Conservation (phyloP, 2,329 filamentous ascomycete species). For the Pyricularia sp. region DNA sequence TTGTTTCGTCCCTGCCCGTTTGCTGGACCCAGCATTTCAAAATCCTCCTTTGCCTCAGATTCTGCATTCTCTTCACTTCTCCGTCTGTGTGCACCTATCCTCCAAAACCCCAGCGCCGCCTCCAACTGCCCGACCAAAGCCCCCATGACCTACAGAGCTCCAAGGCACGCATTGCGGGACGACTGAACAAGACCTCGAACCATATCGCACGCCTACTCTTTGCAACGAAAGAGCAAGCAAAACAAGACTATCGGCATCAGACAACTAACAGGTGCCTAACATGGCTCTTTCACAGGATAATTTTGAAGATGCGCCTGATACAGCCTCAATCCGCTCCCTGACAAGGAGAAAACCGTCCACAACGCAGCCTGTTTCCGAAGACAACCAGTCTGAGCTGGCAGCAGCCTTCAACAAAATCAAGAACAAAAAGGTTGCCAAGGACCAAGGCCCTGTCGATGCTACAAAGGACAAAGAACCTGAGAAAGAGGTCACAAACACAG, state of each 20-base stretch:
- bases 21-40: neutral
- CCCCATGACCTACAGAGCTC: neutral
- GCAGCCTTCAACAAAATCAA: constrained; percentile 12
- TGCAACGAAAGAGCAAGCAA: neutral
- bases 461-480: neutral
- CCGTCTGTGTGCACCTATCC: neutral
- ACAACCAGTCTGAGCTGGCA: constrained; percentile 19
- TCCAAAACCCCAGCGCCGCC: neutral
- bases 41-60: neutral
- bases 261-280: neutral
- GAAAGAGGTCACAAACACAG: neutral
- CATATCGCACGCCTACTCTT: neutral
- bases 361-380: constrained; percentile 19
- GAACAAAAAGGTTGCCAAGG: constrained; percentile 13
- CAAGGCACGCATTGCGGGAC: neutral
- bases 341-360: constrained; percentile 36
- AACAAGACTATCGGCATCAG: neutral
- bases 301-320: constrained; percentile 76
- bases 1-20: neutral
- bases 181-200: neutral
- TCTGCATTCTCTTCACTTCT: neutral
- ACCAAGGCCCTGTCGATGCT: constrained; percentile 9
- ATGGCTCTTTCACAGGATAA: constrained; percentile 43
- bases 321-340: constrained; percentile 54
- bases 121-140: neutral